These are phyloP conservation scores for Nicotiana paniculata DNA, from an alignment of 257 asterid species.

Conservation along the genomic window DNA sequence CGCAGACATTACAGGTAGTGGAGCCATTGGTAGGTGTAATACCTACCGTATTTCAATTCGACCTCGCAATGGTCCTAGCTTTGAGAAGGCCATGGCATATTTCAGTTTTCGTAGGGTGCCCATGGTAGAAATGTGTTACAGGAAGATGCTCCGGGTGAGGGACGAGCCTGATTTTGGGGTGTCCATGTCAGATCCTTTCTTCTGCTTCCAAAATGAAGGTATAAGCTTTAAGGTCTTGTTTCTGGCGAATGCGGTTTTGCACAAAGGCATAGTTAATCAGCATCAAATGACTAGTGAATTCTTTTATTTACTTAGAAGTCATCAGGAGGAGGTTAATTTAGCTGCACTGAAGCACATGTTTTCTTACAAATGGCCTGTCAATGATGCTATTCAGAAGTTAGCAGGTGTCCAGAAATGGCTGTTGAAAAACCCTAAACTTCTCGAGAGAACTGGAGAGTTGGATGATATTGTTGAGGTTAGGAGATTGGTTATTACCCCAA, in stretches of 20 bases:
- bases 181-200: slow-evolving; percentile 48
- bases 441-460: slow-evolving; percentile 41
- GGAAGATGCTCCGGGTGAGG: slow-evolving; percentile 14
- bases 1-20: slow-evolving; percentile 65
- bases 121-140: slow-evolving; percentile 6
- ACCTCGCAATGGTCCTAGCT: slow-evolving; percentile 42
- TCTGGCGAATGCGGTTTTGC: slow-evolving; percentile 72
- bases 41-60: slow-evolving; percentile 50
- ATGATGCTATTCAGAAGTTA: slow-evolving; percentile 51
- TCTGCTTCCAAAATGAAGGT: slow-evolving; percentile 47
- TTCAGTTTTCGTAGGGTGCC: slow-evolving; percentile 41
- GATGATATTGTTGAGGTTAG: slow-evolving; percentile 71
- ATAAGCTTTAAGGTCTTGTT: slow-evolving; percentile 57
- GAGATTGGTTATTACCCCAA: slow-evolving; percentile 68
- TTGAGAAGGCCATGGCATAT: slow-evolving; percentile 40
- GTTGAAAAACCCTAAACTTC: slow-evolving; percentile 52
- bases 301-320: slow-evolving; percentile 46
- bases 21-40: slow-evolving; percentile 84
- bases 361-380: slow-evolving; percentile 47
- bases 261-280: slow-evolving; percentile 74
- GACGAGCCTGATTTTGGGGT: slow-evolving; percentile 67
- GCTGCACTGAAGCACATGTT: slow-evolving; percentile 62
- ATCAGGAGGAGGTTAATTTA: slow-evolving; percentile 46
- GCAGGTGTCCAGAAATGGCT: slow-evolving; percentile 48
- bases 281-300: slow-evolving; percentile 64